Evolutionary conservation across 352 stramenopile species (phyloP).

Genomic region (Pythium biforme): DNA sequence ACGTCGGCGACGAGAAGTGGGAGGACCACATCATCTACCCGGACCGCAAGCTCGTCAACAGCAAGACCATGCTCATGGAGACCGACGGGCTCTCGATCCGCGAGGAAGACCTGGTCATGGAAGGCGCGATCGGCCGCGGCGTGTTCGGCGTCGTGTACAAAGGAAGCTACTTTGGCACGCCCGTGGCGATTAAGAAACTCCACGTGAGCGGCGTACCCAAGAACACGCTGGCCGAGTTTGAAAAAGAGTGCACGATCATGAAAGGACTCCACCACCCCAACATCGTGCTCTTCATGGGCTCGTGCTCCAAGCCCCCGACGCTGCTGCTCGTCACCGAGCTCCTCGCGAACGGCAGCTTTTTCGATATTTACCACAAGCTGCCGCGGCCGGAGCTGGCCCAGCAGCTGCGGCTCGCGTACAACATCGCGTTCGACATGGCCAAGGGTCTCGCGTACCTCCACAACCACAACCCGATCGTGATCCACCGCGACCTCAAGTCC

Average conservation of each 20-base stretch:
- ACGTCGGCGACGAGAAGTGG: slow-evolving; percentile 77
- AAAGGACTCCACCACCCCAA: slow-evolving; percentile 95
- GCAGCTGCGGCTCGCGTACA: slow-evolving; percentile 68
- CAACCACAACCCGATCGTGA: slow-evolving; percentile 90
- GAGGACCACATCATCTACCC: slow-evolving; percentile 84
- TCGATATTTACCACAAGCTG: slow-evolving; percentile 88
- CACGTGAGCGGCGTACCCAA: slow-evolving; percentile 76
- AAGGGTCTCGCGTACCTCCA: slow-evolving; percentile 97
- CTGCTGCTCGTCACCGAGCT: slow-evolving; percentile 95
- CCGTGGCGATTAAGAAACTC: slow-evolving; percentile 84
- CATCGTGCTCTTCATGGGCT: slow-evolving; percentile 98
- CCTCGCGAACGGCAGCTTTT: slow-evolving; percentile 82
- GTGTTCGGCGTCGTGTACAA: slow-evolving; percentile 86
- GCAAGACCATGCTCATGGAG: slow-evolving; percentile 40
- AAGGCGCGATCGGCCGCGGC: slow-evolving; percentile 66
- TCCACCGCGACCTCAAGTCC: slow-evolving; percentile 77
- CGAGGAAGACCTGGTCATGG: slow-evolving; percentile 73
- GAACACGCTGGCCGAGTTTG: slow-evolving; percentile 79
- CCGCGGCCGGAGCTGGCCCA: slow-evolving; percentile 47
- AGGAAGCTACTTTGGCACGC: slow-evolving; percentile 80
- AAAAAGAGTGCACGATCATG: slow-evolving; percentile 87
- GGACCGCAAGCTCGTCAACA: slow-evolving; percentile 70
- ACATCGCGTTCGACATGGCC: slow-evolving; percentile 87
- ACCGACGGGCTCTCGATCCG: slow-evolving; percentile 76
- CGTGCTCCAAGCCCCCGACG: slow-evolving; percentile 95